Percentiles rank a stretch among this genome's conserved stretches.
These are phyloP conservation scores for Mucor saturninus DNA, from an alignment of 371 early-diverging fungal species.

Conservation along the genomic window DNA sequence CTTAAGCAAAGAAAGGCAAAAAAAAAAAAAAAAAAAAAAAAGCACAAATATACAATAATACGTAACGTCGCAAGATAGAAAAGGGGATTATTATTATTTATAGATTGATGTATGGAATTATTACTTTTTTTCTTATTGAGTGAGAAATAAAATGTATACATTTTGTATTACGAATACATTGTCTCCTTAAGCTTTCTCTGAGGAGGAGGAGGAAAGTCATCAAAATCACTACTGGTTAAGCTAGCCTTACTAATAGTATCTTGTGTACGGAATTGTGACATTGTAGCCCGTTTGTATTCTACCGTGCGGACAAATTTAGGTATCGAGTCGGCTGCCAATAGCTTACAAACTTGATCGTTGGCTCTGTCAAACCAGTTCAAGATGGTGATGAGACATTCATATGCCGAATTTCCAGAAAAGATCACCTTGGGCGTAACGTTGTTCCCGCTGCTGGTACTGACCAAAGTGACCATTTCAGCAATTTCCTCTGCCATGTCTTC, in stretches of 20 bases:
- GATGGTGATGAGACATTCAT: constrained; percentile 17
- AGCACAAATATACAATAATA: too few species aligned
- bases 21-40: too few species aligned
- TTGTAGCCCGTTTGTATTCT: constrained; percentile 36
- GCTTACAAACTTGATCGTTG: constrained; percentile 59
- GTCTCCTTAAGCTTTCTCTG: constrained; percentile 19
- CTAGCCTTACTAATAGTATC: not conserved
- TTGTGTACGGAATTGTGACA: not conserved
- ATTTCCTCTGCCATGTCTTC: constrained; percentile 39
- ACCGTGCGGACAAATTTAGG: constrained; percentile 66
- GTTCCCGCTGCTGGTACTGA: not conserved
- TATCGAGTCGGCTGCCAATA: constrained; percentile 67
- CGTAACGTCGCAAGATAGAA: too few species aligned
- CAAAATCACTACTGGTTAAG: constrained; percentile 4
- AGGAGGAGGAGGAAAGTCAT: constrained; percentile 27
- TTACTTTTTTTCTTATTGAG: not conserved
- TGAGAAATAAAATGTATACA: not conserved
- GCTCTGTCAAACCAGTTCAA: constrained; percentile 60
- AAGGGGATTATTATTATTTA: too few species aligned
- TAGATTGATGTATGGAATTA: too few species aligned
- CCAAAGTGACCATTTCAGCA: constrained; percentile 21
- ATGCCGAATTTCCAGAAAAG: constrained; percentile 9
- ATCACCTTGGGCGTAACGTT: constrained; percentile 8
- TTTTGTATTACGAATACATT: not conserved
- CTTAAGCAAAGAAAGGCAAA: too few species aligned